Base-by-base conservation (phyloP, 768 basidiomycete species). In the Obba rivulosa region DNA sequence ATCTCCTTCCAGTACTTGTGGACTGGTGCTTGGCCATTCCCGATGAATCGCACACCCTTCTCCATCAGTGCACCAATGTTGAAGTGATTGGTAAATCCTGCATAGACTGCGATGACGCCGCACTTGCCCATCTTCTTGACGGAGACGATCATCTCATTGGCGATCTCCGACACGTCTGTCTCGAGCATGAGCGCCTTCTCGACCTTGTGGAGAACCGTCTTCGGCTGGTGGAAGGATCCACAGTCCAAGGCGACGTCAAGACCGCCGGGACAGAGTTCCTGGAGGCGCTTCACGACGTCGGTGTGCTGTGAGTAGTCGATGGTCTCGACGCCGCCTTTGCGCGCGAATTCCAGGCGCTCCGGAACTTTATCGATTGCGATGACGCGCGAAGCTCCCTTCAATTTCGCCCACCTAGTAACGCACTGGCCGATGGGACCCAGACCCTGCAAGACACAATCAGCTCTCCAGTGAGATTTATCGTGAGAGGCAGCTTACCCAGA, bases 1-100 rank as follows among this genome's bases (percentile, higher is more conserved):
- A 89, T 76, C 54, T 85, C 79, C 48, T 83, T 67, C 85, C 85
- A 87, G 66, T 84, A 87, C 41, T 74, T 72, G 58, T 85, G 85
- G 1, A 86, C 82, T 3, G 85, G 86, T 0, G 84, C 83, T 68
- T 88, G 85, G 1, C 84, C 84, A 53, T 84, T 83, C 7, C 84
- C 85, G 56, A 85, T 83, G 43, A 87, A 69, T 52, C 82, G 68
- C 16, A 85, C 66, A 8, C 85, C 85, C 63, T 83, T 83, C 70
- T 89, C 84, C 85, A 88, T 88, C 24, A 89, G 57, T 0, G 85
- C 80, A 8, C 86, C 85, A 44, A 89, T 67, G 59, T 83, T 84
- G 61, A 85, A 74, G 20, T 74, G 76, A 62, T 87, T 85, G 18
- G 81, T 79, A 64, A 71, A 81, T 0, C 80, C 83, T 5, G 78